Evolutionary conservation across 1,139 yeast genomes (phyloP).

Genomic region (Magnusiomyces sp.): DNA sequence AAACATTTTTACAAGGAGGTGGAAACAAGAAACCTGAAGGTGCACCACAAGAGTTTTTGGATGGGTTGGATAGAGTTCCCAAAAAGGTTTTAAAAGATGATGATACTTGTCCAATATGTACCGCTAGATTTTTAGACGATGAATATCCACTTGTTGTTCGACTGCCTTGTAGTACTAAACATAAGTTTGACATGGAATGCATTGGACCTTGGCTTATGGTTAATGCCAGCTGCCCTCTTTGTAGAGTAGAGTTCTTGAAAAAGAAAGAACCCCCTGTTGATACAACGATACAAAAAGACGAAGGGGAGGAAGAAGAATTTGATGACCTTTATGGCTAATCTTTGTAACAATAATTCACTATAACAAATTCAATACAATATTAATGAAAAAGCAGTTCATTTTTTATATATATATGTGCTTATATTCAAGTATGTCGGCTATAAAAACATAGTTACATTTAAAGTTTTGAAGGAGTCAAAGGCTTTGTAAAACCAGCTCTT

Average conservation of each 20-base stretch:
- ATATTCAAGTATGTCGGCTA: no score
- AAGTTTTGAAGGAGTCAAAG: no score
- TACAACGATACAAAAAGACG: constrained; percentile 39
- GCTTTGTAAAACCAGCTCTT: not conserved
- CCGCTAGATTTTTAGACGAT: constrained; percentile 62
- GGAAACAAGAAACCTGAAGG: constrained; percentile 36
- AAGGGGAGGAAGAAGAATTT: constrained; percentile 54
- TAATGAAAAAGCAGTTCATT: no score
- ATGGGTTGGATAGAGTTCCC: constrained; percentile 64
- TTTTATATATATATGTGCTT: not conserved
- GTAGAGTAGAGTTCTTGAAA: constrained; percentile 61
- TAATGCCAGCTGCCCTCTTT: constrained; percentile 80
- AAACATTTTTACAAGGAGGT: constrained; percentile 1
- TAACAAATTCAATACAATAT: no score
- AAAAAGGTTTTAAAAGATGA: constrained; percentile 41
- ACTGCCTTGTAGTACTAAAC: constrained; percentile 66
- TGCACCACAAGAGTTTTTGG: constrained; percentile 61
- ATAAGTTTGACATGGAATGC: constrained; percentile 81
- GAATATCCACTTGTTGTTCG: constrained; percentile 71
- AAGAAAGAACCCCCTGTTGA: constrained; percentile 41
- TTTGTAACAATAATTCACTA: not conserved
- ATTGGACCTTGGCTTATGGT: constrained; percentile 80
- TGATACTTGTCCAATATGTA: constrained; percentile 79
- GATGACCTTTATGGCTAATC: constrained; percentile 42
- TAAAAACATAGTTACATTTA: no score